Percentiles rank a stretch among this genome's conserved stretches.
Evolutionary conservation across 495 filamentous ascomycete genomes (phyloP).

Genomic region (Hypoxylon subgilvum): DNA sequence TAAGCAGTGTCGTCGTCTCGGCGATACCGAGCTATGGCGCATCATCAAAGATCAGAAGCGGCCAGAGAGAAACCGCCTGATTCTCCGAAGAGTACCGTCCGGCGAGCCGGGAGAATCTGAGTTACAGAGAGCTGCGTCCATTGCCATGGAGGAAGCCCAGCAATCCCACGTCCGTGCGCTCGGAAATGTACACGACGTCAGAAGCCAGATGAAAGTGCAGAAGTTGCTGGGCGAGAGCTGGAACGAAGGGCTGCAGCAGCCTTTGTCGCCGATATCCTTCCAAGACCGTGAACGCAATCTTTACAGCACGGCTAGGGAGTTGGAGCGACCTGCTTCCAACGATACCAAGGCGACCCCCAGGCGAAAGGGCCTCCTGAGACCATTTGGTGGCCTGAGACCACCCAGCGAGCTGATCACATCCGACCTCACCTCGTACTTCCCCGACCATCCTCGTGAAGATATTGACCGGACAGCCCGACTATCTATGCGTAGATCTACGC

Average conservation of each 20-base stretch:
- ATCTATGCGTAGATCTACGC: slow-evolving; percentile 85
- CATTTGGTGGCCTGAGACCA: slow-evolving; percentile 88
- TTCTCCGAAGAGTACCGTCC: slow-evolving; percentile 84
- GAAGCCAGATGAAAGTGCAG: slow-evolving; percentile 75
- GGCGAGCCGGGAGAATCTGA: slow-evolving; percentile 84
- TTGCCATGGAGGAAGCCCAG: slow-evolving; percentile 79
- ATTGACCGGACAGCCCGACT: slow-evolving; percentile 93
- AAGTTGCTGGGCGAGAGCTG: slow-evolving; percentile 84
- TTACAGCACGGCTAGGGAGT: slow-evolving; percentile 62
- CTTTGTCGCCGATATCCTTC: slow-evolving; percentile 76
- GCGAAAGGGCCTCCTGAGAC: slow-evolving; percentile 65
- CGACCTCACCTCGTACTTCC: slow-evolving; percentile 95
- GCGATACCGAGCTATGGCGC: slow-evolving; percentile 83
- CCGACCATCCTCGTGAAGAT: slow-evolving; percentile 87
- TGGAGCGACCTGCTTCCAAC: slow-evolving; percentile 63
- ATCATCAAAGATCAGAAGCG: slow-evolving; percentile 76
- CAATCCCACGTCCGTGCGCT: slow-evolving; percentile 73
- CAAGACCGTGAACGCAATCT: slow-evolving; percentile 69
- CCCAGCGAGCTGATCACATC: slow-evolving; percentile 97
- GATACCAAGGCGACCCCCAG: slow-evolving; percentile 56
- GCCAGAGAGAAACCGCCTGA: slow-evolving; percentile 85
- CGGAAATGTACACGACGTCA: slow-evolving; percentile 67
- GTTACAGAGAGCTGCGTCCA: slow-evolving; percentile 77
- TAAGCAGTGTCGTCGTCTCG: slow-evolving; percentile 74
- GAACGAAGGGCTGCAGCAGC: slow-evolving; percentile 76